phyloP scores from a whole-genome alignment of 495 filamentous ascomycete genomes.

The Penicillium ochrochloron region DNA sequence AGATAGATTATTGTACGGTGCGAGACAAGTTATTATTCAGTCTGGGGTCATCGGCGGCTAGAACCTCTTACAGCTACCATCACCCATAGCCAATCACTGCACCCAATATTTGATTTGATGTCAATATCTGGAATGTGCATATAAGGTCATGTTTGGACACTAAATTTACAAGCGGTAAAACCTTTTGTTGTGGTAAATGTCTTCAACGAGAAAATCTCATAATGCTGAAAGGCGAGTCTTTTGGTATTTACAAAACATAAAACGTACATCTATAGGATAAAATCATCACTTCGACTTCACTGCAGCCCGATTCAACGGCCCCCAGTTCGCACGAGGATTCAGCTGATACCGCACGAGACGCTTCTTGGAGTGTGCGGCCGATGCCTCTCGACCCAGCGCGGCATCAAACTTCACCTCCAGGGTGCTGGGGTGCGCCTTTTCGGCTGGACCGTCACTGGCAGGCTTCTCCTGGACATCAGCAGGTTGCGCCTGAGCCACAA shows the following conservation, averaged over 20 bases:
- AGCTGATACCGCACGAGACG: constrained; percentile 81
- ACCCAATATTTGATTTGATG: too few relatives aligned
- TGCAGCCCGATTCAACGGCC: constrained; percentile 77
- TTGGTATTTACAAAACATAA: constrained; percentile 1
- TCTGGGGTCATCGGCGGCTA: too few relatives aligned
- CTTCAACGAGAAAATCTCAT: not conserved
- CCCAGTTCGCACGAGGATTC: constrained; percentile 92
- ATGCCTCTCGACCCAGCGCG: constrained; percentile 68
- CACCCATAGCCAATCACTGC: too few relatives aligned
- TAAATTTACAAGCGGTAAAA: too few relatives aligned
- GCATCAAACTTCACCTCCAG: constrained; percentile 83
- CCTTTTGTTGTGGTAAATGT: too few relatives aligned
- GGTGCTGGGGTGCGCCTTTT: constrained; percentile 36
- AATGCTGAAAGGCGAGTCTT: not conserved
- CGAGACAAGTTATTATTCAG: too few relatives aligned
- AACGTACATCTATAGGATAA: not conserved
- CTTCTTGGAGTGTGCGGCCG: constrained; percentile 42
- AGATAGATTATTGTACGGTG: too few relatives aligned
- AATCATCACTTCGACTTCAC: constrained; percentile 8
- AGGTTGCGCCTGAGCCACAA: constrained; percentile 18
- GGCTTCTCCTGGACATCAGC: constrained; percentile 23
- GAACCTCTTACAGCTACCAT: too few relatives aligned
- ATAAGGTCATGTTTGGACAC: too few relatives aligned
- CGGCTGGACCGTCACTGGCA: constrained; percentile 7
- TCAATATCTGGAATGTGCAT: too few relatives aligned